phyloP scores from a whole-genome alignment of 1,284 basidiomycete species.

The Trichosporon sp. region DNA sequence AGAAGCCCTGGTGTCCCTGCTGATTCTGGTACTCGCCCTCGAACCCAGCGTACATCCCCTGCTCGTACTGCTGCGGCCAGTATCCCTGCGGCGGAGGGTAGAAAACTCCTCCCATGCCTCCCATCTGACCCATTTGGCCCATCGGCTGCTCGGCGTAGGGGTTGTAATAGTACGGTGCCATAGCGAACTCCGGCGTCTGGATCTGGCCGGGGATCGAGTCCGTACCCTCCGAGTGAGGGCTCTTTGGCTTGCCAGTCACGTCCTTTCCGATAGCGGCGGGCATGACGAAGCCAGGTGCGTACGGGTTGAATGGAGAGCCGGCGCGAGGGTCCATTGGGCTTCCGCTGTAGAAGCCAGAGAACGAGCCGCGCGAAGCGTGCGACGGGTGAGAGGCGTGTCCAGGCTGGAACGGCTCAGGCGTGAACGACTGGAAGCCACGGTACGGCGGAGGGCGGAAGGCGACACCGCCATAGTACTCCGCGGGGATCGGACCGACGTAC shows the following conservation, averaged over 20 bases:
- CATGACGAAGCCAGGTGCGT: constrained; percentile 38
- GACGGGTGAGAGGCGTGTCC: constrained; percentile 23
- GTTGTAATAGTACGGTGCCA: constrained; percentile 31
- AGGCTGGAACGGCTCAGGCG: constrained; percentile 28
- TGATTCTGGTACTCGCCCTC: constrained; percentile 36
- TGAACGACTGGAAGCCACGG: constrained; percentile 32
- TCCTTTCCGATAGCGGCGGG: constrained; percentile 31
- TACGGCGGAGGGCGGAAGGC: constrained; percentile 64
- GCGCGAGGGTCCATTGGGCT: constrained; percentile 23
- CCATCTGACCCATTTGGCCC: too few species aligned
- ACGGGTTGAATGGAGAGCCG: constrained; percentile 41
- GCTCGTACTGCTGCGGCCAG: constrained; percentile 27
- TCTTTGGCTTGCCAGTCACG: constrained; percentile 17
- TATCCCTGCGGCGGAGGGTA: constrained; percentile 29
- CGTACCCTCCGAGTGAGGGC: constrained; percentile 26
- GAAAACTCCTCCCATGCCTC: constrained; percentile 19
- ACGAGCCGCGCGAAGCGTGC: constrained; percentile 34
- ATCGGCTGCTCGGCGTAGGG: constrained; percentile 34
- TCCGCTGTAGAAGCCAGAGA: constrained; percentile 32
- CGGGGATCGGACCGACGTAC: constrained; percentile 24
- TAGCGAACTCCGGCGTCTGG: constrained; percentile 17
- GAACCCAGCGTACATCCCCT: constrained; percentile 33
- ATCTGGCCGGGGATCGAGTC: constrained; percentile 21
- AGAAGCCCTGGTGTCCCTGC: constrained; percentile 22
- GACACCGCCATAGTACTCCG: constrained; percentile 63